Evolutionary conservation across 2,329 filamentous ascomycete genomes (phyloP).

Genomic region (Fusarium anguioides): DNA sequence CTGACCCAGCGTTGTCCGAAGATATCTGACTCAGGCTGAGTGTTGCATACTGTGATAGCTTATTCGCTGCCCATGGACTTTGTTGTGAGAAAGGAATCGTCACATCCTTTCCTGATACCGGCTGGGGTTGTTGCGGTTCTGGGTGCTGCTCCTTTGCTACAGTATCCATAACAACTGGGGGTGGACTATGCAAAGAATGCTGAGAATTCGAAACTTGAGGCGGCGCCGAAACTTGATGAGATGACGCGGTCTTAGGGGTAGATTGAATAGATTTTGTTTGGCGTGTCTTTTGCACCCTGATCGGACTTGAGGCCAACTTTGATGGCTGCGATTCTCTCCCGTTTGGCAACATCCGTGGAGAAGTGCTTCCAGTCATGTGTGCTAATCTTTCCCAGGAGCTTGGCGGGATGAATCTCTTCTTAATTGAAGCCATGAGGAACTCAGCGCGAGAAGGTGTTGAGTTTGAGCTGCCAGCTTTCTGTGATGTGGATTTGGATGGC

Average conservation of each 20-base stretch:
- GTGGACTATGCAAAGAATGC: background rate
- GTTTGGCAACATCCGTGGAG: background rate
- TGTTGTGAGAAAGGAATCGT: constrained; percentile 40
- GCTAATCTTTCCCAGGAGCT: constrained; percentile 42
- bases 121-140: background rate
- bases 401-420: constrained; percentile 40
- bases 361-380: constrained; percentile 7
- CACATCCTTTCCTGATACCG: background rate
- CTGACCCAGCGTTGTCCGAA: background rate
- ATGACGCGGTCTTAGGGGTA: background rate
- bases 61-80: constrained; percentile 39
- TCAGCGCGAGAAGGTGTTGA: constrained; percentile 10
- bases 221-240: background rate
- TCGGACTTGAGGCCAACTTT: background rate
- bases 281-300: background rate
- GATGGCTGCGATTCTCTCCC: background rate
- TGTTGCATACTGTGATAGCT: constrained; percentile 38
- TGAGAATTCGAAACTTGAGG: background rate
- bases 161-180: background rate
- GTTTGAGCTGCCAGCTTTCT: background rate
- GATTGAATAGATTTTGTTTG: background rate
- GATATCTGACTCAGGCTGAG: constrained; percentile 3
- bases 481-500: background rate
- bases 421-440: constrained; percentile 40
- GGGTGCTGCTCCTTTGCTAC: background rate